Evolutionary conservation across 768 basidiomycete species (phyloP).

Genomic region (Hygrocybe punicea): DNA sequence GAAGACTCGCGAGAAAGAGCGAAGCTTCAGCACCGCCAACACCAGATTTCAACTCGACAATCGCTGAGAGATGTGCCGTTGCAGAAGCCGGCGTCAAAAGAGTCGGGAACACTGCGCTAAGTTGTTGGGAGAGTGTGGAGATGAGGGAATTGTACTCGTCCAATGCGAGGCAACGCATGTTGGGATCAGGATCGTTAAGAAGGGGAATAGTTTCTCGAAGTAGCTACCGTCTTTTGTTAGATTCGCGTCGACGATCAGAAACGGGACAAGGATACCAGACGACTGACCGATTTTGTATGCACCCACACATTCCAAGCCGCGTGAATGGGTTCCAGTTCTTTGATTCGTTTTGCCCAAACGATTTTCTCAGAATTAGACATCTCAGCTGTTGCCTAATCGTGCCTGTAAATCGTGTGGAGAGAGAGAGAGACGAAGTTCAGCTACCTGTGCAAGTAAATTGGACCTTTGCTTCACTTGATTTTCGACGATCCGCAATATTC

Average conservation of each 20-base stretch:
- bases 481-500: constrained; percentile 53
- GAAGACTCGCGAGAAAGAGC: constrained; percentile 72
- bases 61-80: constrained; percentile 65
- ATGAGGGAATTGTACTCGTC: constrained; percentile 59
- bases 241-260: constrained; percentile 1
- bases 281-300: constrained; percentile 53
- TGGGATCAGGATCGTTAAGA: constrained; percentile 68
- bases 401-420: constrained; percentile 9
- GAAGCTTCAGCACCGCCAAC: constrained; percentile 89
- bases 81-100: constrained; percentile 71
- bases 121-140: constrained; percentile 30
- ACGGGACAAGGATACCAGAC: too few species aligned
- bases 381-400: constrained; percentile 47
- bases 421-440: constrained; percentile 9
- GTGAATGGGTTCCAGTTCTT: constrained; percentile 65
- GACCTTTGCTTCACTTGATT: constrained; percentile 52
- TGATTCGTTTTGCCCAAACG: constrained; percentile 54
- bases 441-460: constrained; percentile 44
- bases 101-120: constrained; percentile 55
- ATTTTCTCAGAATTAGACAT: constrained; percentile 58
- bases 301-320: constrained; percentile 67
- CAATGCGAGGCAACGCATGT: constrained; percentile 68
- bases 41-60: constrained; percentile 89
- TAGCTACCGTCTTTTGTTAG: constrained; percentile 47
- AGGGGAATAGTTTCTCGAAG: constrained; percentile 60